phyloP scores from a whole-genome alignment of 495 filamentous ascomycete species.

The Hypoxylon lienhwacheense region DNA sequence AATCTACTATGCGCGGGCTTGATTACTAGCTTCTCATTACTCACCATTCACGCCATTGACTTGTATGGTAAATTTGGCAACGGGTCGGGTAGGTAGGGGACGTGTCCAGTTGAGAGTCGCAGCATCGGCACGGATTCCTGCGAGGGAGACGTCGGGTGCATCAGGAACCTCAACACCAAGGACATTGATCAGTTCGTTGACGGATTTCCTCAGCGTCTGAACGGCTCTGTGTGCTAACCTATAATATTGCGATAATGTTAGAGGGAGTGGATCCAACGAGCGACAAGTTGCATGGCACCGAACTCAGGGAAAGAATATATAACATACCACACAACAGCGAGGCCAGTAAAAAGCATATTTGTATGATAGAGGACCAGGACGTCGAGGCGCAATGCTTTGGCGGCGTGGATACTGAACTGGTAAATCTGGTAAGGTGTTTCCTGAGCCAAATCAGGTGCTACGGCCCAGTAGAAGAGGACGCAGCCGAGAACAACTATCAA shows the following conservation, averaged over 20 bases:
- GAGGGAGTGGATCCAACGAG: conserved; percentile 1
- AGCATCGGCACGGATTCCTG: conserved; percentile 81
- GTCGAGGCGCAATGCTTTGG: conserved; percentile 44
- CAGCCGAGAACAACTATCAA: conserved; percentile 50
- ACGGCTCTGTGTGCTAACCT: conserved; percentile 57
- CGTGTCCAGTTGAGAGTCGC: conserved; percentile 91
- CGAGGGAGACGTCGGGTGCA: conserved; percentile 86
- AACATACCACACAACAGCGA: conserved; percentile 51
- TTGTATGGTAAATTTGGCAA: conserved; percentile 85
- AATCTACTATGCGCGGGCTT: conserved; percentile 8
- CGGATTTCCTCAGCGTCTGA: conserved; percentile 84
- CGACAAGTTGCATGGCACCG: not conserved
- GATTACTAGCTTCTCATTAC: conserved; percentile 22
- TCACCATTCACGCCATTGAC: conserved; percentile 90
- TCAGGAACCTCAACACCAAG: conserved; percentile 92
- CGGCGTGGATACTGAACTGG: conserved; percentile 38
- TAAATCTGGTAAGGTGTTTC: conserved; percentile 43
- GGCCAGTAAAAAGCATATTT: conserved; percentile 51
- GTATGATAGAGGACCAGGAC: conserved; percentile 44
- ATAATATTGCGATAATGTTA: conserved; percentile 9
- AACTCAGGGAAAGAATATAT: not conserved
- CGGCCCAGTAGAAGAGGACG: conserved; percentile 50
- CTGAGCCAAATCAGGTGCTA: conserved; percentile 49
- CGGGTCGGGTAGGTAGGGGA: conserved; percentile 72
- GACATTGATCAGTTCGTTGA: conserved; percentile 84